phyloP scores from a whole-genome alignment of 305 asterid species.

The Solanum hybrid region DNA sequence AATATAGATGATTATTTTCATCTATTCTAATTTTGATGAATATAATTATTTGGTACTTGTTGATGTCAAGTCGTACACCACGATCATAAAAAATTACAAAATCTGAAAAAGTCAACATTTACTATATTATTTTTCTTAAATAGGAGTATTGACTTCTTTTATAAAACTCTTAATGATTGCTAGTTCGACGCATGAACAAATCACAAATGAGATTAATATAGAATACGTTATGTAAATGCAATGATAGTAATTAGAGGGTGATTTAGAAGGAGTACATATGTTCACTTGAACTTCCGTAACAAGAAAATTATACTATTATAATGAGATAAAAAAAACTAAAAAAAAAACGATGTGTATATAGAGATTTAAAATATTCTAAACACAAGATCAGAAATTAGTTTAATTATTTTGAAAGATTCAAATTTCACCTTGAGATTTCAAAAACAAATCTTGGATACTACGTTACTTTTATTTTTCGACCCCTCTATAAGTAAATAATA shows the following conservation, averaged over 20 bases:
- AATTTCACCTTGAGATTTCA: not conserved
- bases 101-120: not conserved
- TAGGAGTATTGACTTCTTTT: not conserved
- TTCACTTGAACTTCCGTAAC: not conserved
- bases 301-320: not conserved
- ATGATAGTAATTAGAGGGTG: not conserved
- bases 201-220: not conserved
- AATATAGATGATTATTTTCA: too few relatives aligned
- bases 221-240: not conserved
- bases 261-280: not conserved
- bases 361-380: not conserved
- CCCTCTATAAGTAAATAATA: not conserved
- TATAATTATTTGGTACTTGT: not conserved
- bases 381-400: not conserved
- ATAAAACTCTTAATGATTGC: not conserved
- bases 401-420: not conserved
- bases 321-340: too few relatives aligned
- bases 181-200: not conserved
- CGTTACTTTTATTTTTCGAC: not conserved
- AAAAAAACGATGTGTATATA: too few relatives aligned
- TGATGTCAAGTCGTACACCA: not conserved
- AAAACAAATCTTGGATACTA: not conserved
- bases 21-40: not conserved
- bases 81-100: too few relatives aligned
- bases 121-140: not conserved